Percentiles rank a stretch among this genome's conserved stretches.
phyloP scores from a whole-genome alignment of 2,329 filamentous ascomycete species.

The Onygena corvina region DNA sequence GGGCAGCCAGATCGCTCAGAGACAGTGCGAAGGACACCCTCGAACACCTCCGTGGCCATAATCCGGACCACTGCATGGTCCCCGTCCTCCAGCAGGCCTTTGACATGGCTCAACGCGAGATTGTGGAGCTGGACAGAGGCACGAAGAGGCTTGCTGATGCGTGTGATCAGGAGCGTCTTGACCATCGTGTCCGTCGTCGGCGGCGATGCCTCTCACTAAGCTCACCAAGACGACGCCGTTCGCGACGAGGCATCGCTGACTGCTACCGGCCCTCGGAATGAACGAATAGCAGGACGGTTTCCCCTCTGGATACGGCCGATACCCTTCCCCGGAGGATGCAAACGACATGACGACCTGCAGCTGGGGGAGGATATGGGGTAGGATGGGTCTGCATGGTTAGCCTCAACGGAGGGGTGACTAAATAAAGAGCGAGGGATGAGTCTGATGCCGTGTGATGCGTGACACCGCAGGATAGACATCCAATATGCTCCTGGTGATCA shows the following conservation, averaged over 20 bases:
- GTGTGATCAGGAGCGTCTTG: slow-evolving; percentile 2
- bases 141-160: slow-evolving; percentile 10
- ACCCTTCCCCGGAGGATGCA: not conserved
- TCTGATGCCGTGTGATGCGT: not conserved
- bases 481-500: slow-evolving; percentile 7
- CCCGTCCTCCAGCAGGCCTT: slow-evolving; percentile 27
- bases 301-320: not conserved
- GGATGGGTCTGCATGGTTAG: not conserved
- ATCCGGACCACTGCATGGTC: slow-evolving; percentile 21
- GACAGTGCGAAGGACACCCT: slow-evolving; percentile 35
- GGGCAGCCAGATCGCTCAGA: slow-evolving; percentile 31
- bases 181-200: not conserved
- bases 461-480: slow-evolving; percentile 1
- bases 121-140: slow-evolving; percentile 19
- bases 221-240: not conserved
- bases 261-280: slow-evolving; percentile 19
- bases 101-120: slow-evolving; percentile 20
- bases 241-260: slow-evolving; percentile 14
- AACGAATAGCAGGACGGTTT: not conserved
- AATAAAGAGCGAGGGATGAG: not conserved
- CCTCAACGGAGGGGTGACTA: not conserved
- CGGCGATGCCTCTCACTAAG: not conserved
- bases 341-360: not conserved
- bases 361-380: not conserved
- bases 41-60: slow-evolving; percentile 22